Conservation (phyloP, 1,284 basidiomycete genomes). For the Melampsora larici-populina region DNA sequence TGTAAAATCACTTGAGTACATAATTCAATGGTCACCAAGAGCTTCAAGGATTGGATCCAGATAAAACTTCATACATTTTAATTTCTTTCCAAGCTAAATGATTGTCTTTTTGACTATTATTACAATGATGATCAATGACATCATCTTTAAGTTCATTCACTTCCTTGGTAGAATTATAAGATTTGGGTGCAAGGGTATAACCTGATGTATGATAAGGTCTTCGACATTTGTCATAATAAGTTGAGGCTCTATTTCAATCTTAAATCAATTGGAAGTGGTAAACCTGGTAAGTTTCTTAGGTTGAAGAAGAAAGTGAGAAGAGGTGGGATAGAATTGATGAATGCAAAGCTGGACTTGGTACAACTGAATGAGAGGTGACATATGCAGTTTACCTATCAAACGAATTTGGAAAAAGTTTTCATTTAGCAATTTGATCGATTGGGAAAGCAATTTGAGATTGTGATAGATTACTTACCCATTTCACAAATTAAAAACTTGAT, state of each 20-base stretch:
- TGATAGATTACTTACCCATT: too few relatives aligned
- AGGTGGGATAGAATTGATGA: too few relatives aligned
- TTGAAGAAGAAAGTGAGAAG: too few relatives aligned
- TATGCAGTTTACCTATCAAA: too few relatives aligned
- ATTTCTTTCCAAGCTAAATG: constrained; percentile 36
- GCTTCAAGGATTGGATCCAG: constrained; percentile 42
- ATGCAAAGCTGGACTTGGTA: too few relatives aligned
- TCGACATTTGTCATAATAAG: constrained; percentile 12
- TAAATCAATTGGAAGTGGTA: constrained; percentile 3
- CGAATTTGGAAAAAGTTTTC: neutral
- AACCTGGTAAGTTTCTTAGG: too few relatives aligned
- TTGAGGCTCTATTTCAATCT: constrained; percentile 11
- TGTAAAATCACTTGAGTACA: constrained; percentile 35
- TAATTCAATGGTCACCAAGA: constrained; percentile 38
- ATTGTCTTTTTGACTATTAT: too few relatives aligned
- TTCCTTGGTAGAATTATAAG: neutral
- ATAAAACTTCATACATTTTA: constrained; percentile 39
- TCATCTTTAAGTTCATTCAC: neutral
- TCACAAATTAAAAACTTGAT: constrained; percentile 36
- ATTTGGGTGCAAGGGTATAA: neutral
- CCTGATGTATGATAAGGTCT: constrained; percentile 9
- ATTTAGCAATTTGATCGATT: constrained; percentile 5
- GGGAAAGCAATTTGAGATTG: neutral
- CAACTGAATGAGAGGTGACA: too few relatives aligned
- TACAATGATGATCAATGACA: too few relatives aligned